Evolutionary conservation across 352 stramenopile genomes (phyloP).

Genomic region (Thalassiosira mediterranea): DNA sequence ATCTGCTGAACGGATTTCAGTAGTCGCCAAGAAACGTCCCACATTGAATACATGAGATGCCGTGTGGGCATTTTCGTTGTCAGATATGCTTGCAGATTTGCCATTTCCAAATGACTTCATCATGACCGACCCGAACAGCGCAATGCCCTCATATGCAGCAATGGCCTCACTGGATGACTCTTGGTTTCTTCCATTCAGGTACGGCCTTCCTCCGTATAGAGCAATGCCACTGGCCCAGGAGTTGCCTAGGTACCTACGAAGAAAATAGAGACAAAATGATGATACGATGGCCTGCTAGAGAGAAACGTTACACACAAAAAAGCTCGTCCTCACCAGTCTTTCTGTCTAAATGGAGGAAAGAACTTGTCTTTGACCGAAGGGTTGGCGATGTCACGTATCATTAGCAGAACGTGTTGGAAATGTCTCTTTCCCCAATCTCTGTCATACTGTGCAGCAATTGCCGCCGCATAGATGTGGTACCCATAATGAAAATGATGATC

Average conservation of each 20-base stretch:
- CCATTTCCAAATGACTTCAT: constrained; percentile 59
- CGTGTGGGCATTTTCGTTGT: constrained; percentile 57
- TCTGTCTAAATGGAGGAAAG: constrained; percentile 84
- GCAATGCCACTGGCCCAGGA: constrained; percentile 85
- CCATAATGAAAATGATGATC: constrained; percentile 88
- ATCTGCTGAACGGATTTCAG: constrained; percentile 75
- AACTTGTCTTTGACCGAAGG: constrained; percentile 77
- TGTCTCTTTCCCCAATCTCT: constrained; percentile 72
- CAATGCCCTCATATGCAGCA: constrained; percentile 84
- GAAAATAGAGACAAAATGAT: too few relatives aligned
- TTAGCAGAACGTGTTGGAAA: constrained; percentile 81
- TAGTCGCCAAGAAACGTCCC: constrained; percentile 73
- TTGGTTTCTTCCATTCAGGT: constrained; percentile 87
- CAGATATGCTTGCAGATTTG: constrained; percentile 17
- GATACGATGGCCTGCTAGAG: too few relatives aligned
- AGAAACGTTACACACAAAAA: too few relatives aligned
- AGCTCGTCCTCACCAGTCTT: constrained; percentile 75
- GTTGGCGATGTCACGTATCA: constrained; percentile 87
- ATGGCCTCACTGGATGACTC: constrained; percentile 86
- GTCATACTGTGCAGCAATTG: constrained; percentile 80
- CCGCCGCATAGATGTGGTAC: constrained; percentile 87
- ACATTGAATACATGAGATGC: constrained; percentile 66
- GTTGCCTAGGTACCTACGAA: constrained; percentile 80
- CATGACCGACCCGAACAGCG: constrained; percentile 84
- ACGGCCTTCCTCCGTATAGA: constrained; percentile 67